Evolutionary conservation across 1,284 basidiomycete species (phyloP).

Genomic region (Trametes pubescens): DNA sequence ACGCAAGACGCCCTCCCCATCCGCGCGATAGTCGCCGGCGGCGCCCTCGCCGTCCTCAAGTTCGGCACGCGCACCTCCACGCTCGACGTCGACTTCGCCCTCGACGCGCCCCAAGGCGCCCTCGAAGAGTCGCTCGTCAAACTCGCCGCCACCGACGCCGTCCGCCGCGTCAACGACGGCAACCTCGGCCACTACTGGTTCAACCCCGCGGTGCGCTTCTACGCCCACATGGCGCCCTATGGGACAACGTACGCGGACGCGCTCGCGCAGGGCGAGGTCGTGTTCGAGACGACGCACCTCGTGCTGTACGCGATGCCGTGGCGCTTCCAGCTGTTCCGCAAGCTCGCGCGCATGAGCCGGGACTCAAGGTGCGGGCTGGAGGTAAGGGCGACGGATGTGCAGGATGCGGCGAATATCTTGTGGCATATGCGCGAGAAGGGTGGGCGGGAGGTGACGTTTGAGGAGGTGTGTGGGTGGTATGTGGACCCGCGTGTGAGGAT

Average conservation of each 20-base stretch:
- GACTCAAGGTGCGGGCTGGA: background rate
- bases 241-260: background rate
- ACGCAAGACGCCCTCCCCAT: background rate
- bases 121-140: background rate
- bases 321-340: constrained; percentile 3
- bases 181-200: constrained; percentile 1
- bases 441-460: background rate
- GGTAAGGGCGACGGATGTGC: background rate
- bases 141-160: background rate
- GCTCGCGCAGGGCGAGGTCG: constrained; percentile 1
- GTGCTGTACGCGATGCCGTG: constrained; percentile 1
- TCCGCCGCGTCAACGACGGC: background rate
- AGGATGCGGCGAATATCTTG: constrained; percentile 2
- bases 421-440: background rate
- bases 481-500: background rate
- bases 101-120: background rate
- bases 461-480: constrained; percentile 3
- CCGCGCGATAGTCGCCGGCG: constrained; percentile 1
- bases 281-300: background rate
- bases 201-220: constrained; percentile 3
- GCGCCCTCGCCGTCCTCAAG: background rate
- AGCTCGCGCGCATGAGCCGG: background rate
- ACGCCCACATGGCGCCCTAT: background rate
- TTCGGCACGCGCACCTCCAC: background rate
- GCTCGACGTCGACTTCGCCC: constrained; percentile 5